phyloP scores from a whole-genome alignment of 345 rosid genomes.

The Eucalyptus sp. region DNA sequence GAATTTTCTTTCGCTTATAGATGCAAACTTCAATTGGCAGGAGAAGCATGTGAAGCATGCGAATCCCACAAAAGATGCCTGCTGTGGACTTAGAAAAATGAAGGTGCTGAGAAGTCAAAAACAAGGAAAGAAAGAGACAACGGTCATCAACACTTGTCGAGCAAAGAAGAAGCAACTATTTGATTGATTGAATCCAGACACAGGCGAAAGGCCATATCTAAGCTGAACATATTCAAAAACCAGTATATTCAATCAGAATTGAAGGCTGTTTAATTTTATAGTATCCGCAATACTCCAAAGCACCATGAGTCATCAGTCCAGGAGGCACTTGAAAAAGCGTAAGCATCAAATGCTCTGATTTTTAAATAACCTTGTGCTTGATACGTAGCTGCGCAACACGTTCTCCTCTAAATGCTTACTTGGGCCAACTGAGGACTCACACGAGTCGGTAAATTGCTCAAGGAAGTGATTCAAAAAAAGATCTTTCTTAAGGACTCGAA shows the following conservation, averaged over 20 bases:
- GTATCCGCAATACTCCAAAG: not conserved
- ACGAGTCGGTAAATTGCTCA: not conserved
- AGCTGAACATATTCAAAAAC: not conserved
- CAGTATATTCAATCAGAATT: not conserved
- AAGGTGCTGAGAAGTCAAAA: not conserved
- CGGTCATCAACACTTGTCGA: not conserved
- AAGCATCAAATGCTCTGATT: not conserved
- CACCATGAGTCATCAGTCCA: not conserved
- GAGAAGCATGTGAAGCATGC: not conserved
- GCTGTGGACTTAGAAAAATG: not conserved
- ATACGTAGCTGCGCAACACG: not conserved
- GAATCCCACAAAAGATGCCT: not conserved
- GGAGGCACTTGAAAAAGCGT: not conserved
- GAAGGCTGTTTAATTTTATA: not conserved
- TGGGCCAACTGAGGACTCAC: not conserved
- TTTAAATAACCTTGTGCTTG: not conserved
- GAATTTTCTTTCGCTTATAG: not conserved
- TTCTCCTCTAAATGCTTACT: not conserved
- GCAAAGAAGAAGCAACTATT: not conserved
- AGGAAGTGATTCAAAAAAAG: not conserved
- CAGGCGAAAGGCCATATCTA: not conserved
- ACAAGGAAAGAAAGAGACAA: not conserved
- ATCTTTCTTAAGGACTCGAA: not conserved
- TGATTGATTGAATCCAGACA: not conserved
- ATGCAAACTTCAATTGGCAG: not conserved